These are phyloP conservation scores for Phytophthora sp. DNA, from an alignment of 352 stramenopile genomes.

Conservation along the genomic window DNA sequence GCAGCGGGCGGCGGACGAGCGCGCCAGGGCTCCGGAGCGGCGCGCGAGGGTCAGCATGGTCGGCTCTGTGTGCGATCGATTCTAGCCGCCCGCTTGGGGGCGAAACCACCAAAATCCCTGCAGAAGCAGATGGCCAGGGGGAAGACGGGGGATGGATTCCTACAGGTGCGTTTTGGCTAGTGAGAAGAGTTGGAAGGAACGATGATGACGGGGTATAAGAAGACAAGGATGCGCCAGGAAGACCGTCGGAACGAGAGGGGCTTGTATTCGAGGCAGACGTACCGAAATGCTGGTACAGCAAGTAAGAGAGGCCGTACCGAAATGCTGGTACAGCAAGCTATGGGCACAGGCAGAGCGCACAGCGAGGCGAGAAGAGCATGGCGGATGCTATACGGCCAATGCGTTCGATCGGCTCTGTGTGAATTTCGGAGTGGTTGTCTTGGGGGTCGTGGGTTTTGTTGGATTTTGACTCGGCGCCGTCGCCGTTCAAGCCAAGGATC, in stretches of 20 bases:
- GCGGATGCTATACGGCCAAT: conserved; percentile 47
- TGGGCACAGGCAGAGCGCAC: conserved; percentile 55
- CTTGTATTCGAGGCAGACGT: conserved; percentile 16
- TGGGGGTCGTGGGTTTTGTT: not conserved
- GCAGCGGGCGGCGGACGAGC: conserved; percentile 25
- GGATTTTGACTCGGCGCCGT: conserved; percentile 3
- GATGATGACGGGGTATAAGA: no score
- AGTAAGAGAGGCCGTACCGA: no score
- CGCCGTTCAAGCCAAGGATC: conserved; percentile 48
- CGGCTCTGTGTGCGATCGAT: conserved; percentile 14
- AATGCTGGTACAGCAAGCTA: conserved; percentile 19
- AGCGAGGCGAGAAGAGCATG: conserved; percentile 66
- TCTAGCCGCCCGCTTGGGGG: conserved; percentile 26
- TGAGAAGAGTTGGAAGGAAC: no score
- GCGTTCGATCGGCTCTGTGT: not conserved
- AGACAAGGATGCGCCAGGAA: no score
- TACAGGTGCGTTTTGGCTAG: no score
- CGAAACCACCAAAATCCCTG: conserved; percentile 30
- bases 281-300: not conserved
- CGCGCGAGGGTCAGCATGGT: conserved; percentile 50
- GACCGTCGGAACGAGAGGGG: conserved; percentile 10
- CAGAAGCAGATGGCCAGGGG: not conserved
- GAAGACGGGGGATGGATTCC: not conserved
- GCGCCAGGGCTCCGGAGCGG: conserved; percentile 38
- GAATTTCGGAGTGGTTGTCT: not conserved